Evolutionary conservation across 805 yeast species (phyloP), one percentile per base, ranked within the genome.

Genomic region (Schwanniomyces occidentalis): DNA sequence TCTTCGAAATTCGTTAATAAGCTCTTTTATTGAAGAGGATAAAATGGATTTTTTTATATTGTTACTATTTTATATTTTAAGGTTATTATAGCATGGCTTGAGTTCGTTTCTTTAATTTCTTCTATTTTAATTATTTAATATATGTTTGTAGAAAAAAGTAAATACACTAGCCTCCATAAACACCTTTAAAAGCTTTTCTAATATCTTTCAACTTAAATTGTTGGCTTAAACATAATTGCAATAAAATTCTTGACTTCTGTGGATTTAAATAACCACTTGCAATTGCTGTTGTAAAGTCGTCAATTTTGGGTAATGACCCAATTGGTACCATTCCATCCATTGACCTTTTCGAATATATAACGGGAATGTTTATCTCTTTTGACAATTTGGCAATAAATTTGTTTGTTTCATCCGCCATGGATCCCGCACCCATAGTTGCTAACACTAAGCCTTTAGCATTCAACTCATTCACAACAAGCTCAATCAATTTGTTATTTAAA

Each of bases 361-460:
- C 67, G 1, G 87, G 87, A 18, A 78, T 62, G 31, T 63, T 51
- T 18, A 57, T 48, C 6, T 39, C 37, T n/a, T 58, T 48, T 39
- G 67, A 69, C 14, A 65, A 61, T 29, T 63, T 58, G 18, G 65
- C 58, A 27, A 71, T 50, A n/a, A 58, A 56, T 27, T 64, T 62
- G 42, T 75, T 76, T 2, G 81, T 75, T 10, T 51, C 58, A 4
- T 70, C 74, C 16, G 78, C 67, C 57, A 81, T 54, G 2, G 84
- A 76, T 1, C 88, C 88, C 1, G 87, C 85, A 23, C 88, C 88
- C 72, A 80, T 75, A 2, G 85, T 77, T 0, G 87, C 88, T 32
- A 81, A 59, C 1, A 82, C 79, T 10, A 82, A 51, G 5, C 86
- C 88, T 27, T 68, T 65, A 16, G 71, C 69, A 16, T 57, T 57